phyloP scores from a whole-genome alignment of 768 basidiomycete species.

The Rhodosporidiobolus sp. region DNA sequence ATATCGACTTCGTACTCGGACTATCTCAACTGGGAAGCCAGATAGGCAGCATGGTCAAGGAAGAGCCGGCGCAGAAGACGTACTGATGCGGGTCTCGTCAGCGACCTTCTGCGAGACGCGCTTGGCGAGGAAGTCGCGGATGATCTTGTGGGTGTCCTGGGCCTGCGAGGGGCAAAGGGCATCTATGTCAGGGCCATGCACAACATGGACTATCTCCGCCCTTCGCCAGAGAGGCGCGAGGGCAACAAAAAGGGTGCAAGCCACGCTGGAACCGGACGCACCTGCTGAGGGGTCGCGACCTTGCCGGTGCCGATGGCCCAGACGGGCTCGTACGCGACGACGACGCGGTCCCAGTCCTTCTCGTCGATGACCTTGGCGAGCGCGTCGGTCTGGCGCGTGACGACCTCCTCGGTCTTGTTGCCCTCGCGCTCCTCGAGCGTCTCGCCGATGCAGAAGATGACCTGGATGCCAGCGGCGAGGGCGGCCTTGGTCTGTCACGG shows the following conservation, averaged over 20 bases:
- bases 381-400: conserved; percentile 74
- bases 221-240: not conserved
- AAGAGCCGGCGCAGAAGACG: not conserved
- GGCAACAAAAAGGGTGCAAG: not conserved
- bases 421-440: conserved; percentile 82
- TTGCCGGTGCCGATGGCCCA: conserved; percentile 99
- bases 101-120: conserved; percentile 69
- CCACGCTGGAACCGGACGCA: not conserved
- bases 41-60: too few species aligned
- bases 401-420: conserved; percentile 70
- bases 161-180: conserved; percentile 55
- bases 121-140: conserved; percentile 68
- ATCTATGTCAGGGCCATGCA: not conserved
- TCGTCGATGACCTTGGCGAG: conserved; percentile 61
- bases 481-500: conserved; percentile 63
- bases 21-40: too few species aligned
- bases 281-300: conserved; percentile 73
- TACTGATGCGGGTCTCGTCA: conserved; percentile 66
- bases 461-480: conserved; percentile 67
- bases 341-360: conserved; percentile 82
- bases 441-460: conserved; percentile 96
- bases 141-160: conserved; percentile 81
- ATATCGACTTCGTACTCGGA: too few species aligned
- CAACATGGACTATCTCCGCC: not conserved
- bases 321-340: conserved; percentile 94